phyloP scores from a whole-genome alignment of 179 eudicot genomes.

The Heliamphora ciliata region DNA sequence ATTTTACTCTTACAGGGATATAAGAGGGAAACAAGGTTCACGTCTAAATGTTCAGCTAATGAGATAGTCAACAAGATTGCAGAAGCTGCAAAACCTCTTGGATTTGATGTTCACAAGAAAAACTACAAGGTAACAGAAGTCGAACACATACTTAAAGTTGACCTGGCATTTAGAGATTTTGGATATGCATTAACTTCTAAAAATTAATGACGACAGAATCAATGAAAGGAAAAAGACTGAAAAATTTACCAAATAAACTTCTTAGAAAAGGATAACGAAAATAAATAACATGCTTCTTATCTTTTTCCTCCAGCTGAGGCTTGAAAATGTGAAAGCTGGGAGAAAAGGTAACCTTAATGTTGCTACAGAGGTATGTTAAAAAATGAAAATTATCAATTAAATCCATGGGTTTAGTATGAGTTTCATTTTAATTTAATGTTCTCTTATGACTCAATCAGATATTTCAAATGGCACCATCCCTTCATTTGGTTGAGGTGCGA shows the following conservation, averaged over 20 bases:
- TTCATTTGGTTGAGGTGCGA: conserved; percentile 89
- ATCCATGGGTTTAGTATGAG: neutral
- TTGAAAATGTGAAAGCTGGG: conserved; percentile 87
- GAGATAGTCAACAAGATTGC: conserved; percentile 85
- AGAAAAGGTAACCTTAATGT: conserved; percentile 94
- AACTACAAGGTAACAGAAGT: conserved; percentile 69
- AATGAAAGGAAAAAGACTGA: neutral
- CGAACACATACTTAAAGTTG: neutral
- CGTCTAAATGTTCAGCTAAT: conserved; percentile 67
- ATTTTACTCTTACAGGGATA: conserved; percentile 41
- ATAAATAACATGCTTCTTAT: conserved; percentile 6
- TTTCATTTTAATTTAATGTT: neutral
- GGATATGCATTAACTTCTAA: neutral
- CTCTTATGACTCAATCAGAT: conserved; percentile 36
- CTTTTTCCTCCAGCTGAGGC: conserved; percentile 64
- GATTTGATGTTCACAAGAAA: conserved; percentile 85
- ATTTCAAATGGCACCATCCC: conserved; percentile 92
- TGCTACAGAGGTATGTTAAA: conserved; percentile 69
- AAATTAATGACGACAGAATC: neutral
- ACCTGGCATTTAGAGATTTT: neutral
- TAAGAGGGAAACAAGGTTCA: conserved; percentile 94
- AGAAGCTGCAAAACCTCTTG: conserved; percentile 97
- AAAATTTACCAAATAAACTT: neutral
- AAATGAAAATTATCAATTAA: neutral
- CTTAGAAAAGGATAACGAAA: neutral